Base-by-base conservation (phyloP, 176 grass and related monocot species). In the Puya raimondii region DNA sequence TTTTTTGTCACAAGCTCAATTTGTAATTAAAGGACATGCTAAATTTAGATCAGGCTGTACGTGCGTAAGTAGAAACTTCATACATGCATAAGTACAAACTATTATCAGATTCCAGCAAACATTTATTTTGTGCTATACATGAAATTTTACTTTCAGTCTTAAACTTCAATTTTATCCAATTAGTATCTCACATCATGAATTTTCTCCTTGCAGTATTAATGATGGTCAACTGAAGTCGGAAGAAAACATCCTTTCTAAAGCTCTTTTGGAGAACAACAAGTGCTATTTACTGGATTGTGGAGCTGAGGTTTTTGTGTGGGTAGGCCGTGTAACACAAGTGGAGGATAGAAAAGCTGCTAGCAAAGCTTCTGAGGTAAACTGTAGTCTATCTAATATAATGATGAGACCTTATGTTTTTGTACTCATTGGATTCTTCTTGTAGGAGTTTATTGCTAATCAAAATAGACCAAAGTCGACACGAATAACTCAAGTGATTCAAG, bases 221-320 rank as follows among this genome's bases (percentile, higher is more conserved):
- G 85, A 80, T 73, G 88, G 70, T 66, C 85, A 87, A 74, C 85
- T 96, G 65, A 96, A 85, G 64, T 82, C 83, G 70, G 93, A 96
- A 80, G 93, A 96, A 22, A 70, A 63, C 1, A 20, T 63, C 50
- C 86, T 88, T 76, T 89, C 93, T 74, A 96, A 96, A 83, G 71
- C 86, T 73, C 18, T 87, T 57, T 82, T 96, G 64, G 88, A 85
- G 72, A 92, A 89, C 65, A 96, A 88, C 47, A 92, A 91, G 77
- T 96, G 93, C 48, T 92, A 91, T 72, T 73, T 96, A 70, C 70
- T 96, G 47, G 93, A 96, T 72, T 96, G 84, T 77, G 88, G 93
- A 25, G 81, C 93, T 79, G 88, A 96, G 73, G 80, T 96, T 71
- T 90, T 85, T 85, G 76, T 92, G 82, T 96, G 93, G 93, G 88